Conservation (phyloP, 169 alveolate species). For the Eimeria brunetti region DNA sequence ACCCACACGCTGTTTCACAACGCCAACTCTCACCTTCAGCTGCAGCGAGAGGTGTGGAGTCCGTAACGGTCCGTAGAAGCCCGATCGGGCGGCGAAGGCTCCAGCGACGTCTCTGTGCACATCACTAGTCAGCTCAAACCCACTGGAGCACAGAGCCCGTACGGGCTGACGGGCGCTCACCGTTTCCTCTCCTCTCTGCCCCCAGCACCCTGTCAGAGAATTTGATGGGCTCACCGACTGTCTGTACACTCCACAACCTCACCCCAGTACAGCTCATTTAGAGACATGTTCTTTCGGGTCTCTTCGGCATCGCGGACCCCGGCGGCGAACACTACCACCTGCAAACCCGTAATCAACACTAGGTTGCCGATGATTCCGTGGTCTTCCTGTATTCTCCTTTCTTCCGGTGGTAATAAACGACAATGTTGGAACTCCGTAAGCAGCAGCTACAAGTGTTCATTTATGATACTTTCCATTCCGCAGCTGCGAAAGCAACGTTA, state of each 20-base stretch:
- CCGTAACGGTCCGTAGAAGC: neutral
- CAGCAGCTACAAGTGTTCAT: neutral
- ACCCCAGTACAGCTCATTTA: neutral
- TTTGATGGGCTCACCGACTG: neutral
- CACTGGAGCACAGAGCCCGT: neutral
- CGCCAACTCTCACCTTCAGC: neutral
- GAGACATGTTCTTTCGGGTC: constrained; percentile 16
- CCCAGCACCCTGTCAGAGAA: neutral
- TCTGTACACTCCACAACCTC: constrained; percentile 60
- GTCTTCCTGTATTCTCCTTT: neutral
- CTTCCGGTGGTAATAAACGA: neutral
- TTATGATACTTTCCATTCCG: neutral
- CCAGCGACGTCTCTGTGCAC: constrained; percentile 28
- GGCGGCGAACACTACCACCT: constrained; percentile 50
- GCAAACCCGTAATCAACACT: neutral
- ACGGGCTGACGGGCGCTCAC: neutral
- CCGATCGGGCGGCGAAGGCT: constrained; percentile 24
- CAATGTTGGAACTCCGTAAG: neutral
- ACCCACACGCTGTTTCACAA: neutral
- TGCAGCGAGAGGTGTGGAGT: neutral
- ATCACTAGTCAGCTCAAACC: neutral
- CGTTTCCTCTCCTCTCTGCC: neutral
- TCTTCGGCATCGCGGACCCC: constrained; percentile 48
- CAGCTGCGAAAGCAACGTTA: neutral
- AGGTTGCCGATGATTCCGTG: neutral